Base-by-base conservation (phyloP, 2,329 filamentous ascomycete species). In the Cordyceps farinosa region DNA sequence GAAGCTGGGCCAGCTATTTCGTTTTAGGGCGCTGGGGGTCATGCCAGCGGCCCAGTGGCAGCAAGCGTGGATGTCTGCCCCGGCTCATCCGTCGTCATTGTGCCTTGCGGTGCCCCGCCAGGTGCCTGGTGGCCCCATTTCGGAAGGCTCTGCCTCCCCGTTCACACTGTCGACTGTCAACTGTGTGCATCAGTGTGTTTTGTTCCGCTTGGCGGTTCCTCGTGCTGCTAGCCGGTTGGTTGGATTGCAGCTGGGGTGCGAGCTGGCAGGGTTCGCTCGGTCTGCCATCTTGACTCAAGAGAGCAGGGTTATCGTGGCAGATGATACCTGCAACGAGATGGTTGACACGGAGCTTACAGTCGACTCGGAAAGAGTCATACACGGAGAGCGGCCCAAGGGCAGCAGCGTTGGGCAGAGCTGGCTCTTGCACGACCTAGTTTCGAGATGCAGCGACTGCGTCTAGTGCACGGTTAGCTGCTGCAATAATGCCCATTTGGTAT, bases 61-160 rank as follows among this genome's bases (percentile, higher is more conserved):
- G 27, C 15, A 29, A 40, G 40, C n/a, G 32, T 40, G 34, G n/a
- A 47, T 51, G 45, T 10, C n/a, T 44, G 36, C 53, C 61, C 61
- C 53, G 53, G 61, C 61, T 56, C 36, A 62, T 62, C 61, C 61
- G 61, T 62, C 61, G 61, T 62, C 61, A 62, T 62, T 62, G 61
- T 56, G 61, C 53, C 53, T 58, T 45, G 58, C n/a, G 47, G 47
- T n/a, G 40, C 38, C 48, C 58, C 58, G 40, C 38, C 29, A 27
- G 11, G 48, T 45, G 45, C 15, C 36, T 52, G 45, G 47, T 34
- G 27, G 34, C 50, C 15, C 57, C 45, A 48, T 61, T 27, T 34
- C 27, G 15, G 44, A 53, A 15, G 47, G 36, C 29, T 29, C 17
- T 50, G 30, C 38, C 56, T 51, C 32, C 40, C 42, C 45, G 22